Percentiles rank a stretch among this genome's conserved stretches.
Conservation (phyloP, 495 filamentous ascomycete genomes). For the Hypoxylon intermedium region DNA sequence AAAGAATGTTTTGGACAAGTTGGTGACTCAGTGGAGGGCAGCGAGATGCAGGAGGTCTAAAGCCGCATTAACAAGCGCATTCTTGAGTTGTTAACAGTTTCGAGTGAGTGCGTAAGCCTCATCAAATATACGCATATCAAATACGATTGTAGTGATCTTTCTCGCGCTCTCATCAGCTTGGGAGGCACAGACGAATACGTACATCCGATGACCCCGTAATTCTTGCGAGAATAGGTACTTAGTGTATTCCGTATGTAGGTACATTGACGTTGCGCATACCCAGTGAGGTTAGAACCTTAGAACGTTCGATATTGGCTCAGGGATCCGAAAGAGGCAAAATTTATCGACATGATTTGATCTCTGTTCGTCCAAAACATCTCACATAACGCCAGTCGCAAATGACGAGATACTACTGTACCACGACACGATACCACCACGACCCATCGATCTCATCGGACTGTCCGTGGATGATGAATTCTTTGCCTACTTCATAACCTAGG, state of each 20-base stretch:
- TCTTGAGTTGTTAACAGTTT: conserved; percentile 22
- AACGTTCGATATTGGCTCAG: conserved; percentile 24
- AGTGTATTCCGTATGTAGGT: no score
- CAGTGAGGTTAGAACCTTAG: conserved; percentile 18
- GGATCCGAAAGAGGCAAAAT: conserved; percentile 18
- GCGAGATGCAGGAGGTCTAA: conserved; percentile 27
- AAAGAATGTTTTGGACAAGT: conserved; percentile 33
- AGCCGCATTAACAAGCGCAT: conserved; percentile 26
- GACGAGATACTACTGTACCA: conserved; percentile 29
- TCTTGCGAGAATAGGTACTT: conserved; percentile 12
- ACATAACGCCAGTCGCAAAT: conserved; percentile 28
- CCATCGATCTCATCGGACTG: conserved; percentile 1
- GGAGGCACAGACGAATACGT: conserved; percentile 23
- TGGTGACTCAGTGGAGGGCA: conserved; percentile 19
- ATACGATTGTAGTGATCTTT: conserved; percentile 6
- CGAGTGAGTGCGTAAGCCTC: conserved; percentile 12
- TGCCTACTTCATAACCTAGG: conserved; percentile 5
- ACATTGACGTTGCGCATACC: not conserved
- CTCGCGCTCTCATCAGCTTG: conserved; percentile 8
- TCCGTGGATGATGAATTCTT: conserved; percentile 3
- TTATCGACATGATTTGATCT: conserved; percentile 37
- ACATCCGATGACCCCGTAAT: conserved; percentile 8
- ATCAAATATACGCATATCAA: conserved; percentile 19
- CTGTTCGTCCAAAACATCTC: conserved; percentile 25
- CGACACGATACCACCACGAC: conserved; percentile 1